Evolutionary conservation across 2,329 filamentous ascomycete species (phyloP), one percentile per base, ranked within the genome.

Genomic region (Periglandula ipomoeae): DNA sequence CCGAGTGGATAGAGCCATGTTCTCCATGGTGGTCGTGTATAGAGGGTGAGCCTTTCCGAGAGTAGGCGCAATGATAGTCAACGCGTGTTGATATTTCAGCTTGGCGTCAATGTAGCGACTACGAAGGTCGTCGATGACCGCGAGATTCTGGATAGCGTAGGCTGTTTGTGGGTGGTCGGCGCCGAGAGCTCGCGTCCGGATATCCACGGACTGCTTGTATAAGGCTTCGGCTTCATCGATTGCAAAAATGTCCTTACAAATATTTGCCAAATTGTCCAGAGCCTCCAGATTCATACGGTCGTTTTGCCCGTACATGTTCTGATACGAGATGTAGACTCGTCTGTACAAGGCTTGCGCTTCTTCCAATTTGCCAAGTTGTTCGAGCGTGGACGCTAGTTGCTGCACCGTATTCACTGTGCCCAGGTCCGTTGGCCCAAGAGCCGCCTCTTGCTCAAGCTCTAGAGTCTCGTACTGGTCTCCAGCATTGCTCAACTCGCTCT

Each of bases 221-320:
- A 61, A 51, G 10, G 44, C 38, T 46, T 61, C 60, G 2, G 60
- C 59, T 20, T 62, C 58, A 49, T 61, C 59, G 17, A 60, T 54
- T 46, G 59, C 55, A 23, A 57, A 54, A 43, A 51, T 56, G 5
- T 51, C 56, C 34, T 51, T 52, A 35, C 52, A 59, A 19, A 57
- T 55, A 47, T 55, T 42, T 24, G 59, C 59, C 24, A 62, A 54
- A 40, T 58, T 53, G 32, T 62, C 59, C 15, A 61, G 57, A 3
- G 59, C 57, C 22, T 58, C 54, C 8, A 62, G 52, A 7, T 59
- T 59, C 48, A 59, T 58, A 24, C 58, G 56, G 32, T 61, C 57
- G 45, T 50, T 51, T 26, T 53, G 54, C 37, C 58, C 57, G 49
- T 59, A 57, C 38, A 55, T 52, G 27, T 54, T 61, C 38, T 57